phyloP scores from a whole-genome alignment of 306 rosid genomes.

The Psophocarpus tetragonolobus region DNA sequence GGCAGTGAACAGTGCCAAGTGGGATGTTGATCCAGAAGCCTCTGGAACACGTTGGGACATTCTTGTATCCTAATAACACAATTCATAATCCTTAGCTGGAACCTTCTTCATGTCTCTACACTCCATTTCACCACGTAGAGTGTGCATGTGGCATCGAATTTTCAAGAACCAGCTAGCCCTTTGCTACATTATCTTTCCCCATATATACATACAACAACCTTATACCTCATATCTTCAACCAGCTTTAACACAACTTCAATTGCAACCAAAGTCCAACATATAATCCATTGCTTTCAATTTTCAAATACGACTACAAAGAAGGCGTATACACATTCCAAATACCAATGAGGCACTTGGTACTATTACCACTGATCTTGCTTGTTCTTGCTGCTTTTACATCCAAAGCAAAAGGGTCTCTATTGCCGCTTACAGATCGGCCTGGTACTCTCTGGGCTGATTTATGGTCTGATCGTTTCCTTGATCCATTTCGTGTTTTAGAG shows the following conservation, averaged over 20 bases:
- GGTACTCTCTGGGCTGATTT: conserved; percentile 38
- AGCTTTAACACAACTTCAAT: neutral
- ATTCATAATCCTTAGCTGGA: conserved; percentile 17
- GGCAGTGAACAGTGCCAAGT: neutral
- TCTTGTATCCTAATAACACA: neutral
- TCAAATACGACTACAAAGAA: neutral
- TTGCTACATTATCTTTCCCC: neutral
- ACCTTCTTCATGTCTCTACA: conserved; percentile 36
- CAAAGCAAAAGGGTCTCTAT: conserved; percentile 43
- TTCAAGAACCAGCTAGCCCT: conserved; percentile 26
- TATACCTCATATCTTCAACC: neutral
- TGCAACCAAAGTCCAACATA: neutral
- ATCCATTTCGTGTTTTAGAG: conserved; percentile 57
- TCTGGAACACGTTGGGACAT: conserved; percentile 10
- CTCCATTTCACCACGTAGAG: neutral
- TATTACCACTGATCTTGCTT: conserved; percentile 30
- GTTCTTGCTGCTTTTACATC: conserved; percentile 29
- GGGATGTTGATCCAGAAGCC: neutral
- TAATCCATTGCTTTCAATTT: neutral
- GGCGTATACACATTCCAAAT: neutral
- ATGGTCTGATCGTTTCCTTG: conserved; percentile 52
- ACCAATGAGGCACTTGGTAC: conserved; percentile 36
- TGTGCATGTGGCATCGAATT: conserved; percentile 1
- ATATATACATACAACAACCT: conserved; percentile 13
- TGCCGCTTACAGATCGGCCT: conserved; percentile 42